Base-by-base conservation (phyloP, 441 rosid genomes). In the Metrosideros polymorpha region DNA sequence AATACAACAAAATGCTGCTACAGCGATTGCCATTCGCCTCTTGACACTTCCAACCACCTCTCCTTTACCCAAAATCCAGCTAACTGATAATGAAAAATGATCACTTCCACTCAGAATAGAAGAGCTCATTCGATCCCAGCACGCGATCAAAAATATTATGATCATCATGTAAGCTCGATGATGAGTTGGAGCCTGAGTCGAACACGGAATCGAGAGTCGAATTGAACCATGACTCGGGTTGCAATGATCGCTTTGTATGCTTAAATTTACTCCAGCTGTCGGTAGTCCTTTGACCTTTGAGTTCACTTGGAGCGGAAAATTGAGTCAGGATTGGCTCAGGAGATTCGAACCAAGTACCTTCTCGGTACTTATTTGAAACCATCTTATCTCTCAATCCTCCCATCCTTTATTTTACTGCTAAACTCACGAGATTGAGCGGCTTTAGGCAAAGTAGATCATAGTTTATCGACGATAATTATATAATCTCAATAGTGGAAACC, bases 31-130 rank as follows among this genome's bases (percentile, higher is more conserved):
- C 86, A 85, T 61, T 86, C 83, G 12, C 47, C 47, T 71, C 27
- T 51, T 86, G 86, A 85, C 90, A 84, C 88, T 90, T 93, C 10
- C 85, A 53, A 85, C 91, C 90, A 5, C 85, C 85, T 55, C 90
- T 92, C 39, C 85, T 91, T 87, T 79, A 91, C 51, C 97, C 94
- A 27, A 17, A 93, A 85, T 88, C 90, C 89, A 27, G 93, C 97
- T 53, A 94, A 85, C 75, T 95, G 92, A 90, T 94, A 95, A 87
- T 96, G 98, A 24, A 95, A 95, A 93, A 9, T 93, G 87, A 32
- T 91, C 92, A 87, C 90, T 88, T 57, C 88, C 87, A 50, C 61
- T 76, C 35, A 89, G 66, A 85, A 66, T 89, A 82, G 93, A 87
- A 3, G 94, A 89, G 87, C 88, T 89, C 91, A n/a, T 92, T 94